Percentiles rank a stretch among this genome's conserved stretches.
These are phyloP conservation scores for Inga laurina DNA, from an alignment of 306 rosid species.

Conservation along the genomic window DNA sequence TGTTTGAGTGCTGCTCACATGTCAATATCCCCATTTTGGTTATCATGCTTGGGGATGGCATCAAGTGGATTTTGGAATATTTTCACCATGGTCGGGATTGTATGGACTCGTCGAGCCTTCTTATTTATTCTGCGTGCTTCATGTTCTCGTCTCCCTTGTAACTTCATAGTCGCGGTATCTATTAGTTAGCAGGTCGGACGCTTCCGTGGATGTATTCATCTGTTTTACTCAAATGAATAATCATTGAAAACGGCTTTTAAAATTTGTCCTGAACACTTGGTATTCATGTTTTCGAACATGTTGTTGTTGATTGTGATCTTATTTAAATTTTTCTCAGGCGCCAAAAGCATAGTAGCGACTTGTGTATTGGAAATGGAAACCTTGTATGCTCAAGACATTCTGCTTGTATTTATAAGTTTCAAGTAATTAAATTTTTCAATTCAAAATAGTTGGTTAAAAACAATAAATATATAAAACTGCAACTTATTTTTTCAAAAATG, in stretches of 20 bases:
- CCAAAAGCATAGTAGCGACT: neutral
- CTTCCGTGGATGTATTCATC: slow-evolving; percentile 36
- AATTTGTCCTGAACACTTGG: neutral
- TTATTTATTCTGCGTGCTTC: slow-evolving; percentile 40
- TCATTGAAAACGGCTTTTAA: slow-evolving; percentile 32
- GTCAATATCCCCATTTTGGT: slow-evolving; percentile 35
- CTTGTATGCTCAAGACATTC: neutral
- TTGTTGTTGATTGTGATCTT: neutral
- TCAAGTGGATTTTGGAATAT: slow-evolving; percentile 20
- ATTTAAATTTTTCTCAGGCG: neutral
- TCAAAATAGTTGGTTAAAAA: too few relatives aligned
- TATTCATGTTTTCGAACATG: neutral
- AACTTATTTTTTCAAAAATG: too few relatives aligned
- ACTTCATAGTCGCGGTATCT: slow-evolving; percentile 37
- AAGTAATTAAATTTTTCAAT: too few relatives aligned
- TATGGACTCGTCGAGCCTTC: slow-evolving; percentile 33
- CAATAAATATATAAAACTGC: too few relatives aligned
- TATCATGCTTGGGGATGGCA: slow-evolving; percentile 40
- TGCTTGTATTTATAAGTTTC: too few relatives aligned
- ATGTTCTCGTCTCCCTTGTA: slow-evolving; percentile 38
- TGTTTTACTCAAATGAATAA: slow-evolving; percentile 29
- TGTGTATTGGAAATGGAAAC: neutral
- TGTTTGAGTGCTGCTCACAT: slow-evolving; percentile 50
- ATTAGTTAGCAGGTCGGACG: slow-evolving; percentile 34
- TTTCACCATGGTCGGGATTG: slow-evolving; percentile 29